Evolutionary conservation across 106 monocot species (phyloP).

Genomic region (Phalaenopsis aphrodite): DNA sequence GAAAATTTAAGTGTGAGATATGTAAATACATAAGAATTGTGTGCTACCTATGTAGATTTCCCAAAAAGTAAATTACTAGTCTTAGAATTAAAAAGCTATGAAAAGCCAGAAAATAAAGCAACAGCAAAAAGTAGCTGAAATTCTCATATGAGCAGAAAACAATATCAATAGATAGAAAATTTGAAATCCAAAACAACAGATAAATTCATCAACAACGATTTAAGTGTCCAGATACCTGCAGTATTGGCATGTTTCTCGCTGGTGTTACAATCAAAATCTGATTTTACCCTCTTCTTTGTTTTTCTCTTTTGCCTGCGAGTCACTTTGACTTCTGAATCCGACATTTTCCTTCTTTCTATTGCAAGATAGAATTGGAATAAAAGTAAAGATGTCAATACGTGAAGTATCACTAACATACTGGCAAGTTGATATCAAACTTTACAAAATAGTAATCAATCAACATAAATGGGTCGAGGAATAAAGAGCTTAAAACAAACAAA

Average conservation of each 20-base stretch:
- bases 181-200: neutral
- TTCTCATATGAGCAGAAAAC: neutral
- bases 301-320: constrained; percentile 6
- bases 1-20: no score
- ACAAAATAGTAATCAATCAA: neutral
- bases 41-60: no score
- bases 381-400: neutral
- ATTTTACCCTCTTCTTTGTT: constrained; percentile 16
- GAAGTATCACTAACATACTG: neutral
- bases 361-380: neutral
- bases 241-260: neutral
- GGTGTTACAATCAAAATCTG: constrained; percentile 4
- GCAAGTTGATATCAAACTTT: neutral
- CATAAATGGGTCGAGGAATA: neutral
- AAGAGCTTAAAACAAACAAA: no score
- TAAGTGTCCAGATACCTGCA: constrained; percentile 10
- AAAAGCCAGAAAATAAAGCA: neutral
- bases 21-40: no score
- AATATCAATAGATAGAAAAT: neutral
- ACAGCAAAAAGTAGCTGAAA: neutral
- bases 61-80: neutral
- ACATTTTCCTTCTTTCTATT: constrained; percentile 4
- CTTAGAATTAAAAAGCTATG: neutral
- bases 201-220: neutral
- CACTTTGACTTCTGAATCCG: neutral